These are phyloP conservation scores for Pseudogymnoascus sp. DNA, from an alignment of 2,329 filamentous ascomycete genomes.

Conservation along the genomic window DNA sequence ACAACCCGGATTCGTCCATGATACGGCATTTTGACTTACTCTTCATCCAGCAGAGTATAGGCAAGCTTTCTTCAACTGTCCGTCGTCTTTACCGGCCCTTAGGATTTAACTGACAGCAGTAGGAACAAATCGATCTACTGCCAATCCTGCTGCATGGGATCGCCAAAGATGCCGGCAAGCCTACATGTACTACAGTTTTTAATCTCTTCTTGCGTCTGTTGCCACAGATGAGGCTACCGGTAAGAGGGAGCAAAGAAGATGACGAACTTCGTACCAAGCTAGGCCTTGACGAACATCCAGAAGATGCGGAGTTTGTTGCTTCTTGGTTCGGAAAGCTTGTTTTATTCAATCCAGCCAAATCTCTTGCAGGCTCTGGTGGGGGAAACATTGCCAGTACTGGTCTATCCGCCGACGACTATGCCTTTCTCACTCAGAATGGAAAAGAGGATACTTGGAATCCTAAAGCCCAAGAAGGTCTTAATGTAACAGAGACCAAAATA, in stretches of 20 bases:
- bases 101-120: slow-evolving; percentile 22
- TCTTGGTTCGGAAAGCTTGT: slow-evolving; percentile 70
- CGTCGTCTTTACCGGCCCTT: slow-evolving; percentile 30
- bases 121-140: slow-evolving; percentile 64
- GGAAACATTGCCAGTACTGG: slow-evolving; percentile 37
- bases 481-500: slow-evolving; percentile 60
- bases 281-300: slow-evolving; percentile 49
- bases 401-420: slow-evolving; percentile 55
- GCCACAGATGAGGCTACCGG: slow-evolving; percentile 60
- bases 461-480: slow-evolving; percentile 49
- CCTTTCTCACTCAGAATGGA: slow-evolving; percentile 57
- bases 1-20: slow-evolving; percentile 55
- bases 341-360: slow-evolving; percentile 40
- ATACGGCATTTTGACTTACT: slow-evolving; percentile 82
- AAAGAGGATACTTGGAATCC: slow-evolving; percentile 64
- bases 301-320: slow-evolving; percentile 67
- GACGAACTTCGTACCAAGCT: slow-evolving; percentile 54
- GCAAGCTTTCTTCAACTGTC: slow-evolving; percentile 43
- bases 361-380: neutral
- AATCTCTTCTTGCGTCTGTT: slow-evolving; percentile 74
- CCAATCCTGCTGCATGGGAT: slow-evolving; percentile 62
- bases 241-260: slow-evolving; percentile 73
- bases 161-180: slow-evolving; percentile 46
- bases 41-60: slow-evolving; percentile 79
- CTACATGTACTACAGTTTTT: slow-evolving; percentile 58